These are phyloP conservation scores for Talaromyces marneffei DNA, from an alignment of 2,329 filamentous ascomycete species.

Conservation along the genomic window DNA sequence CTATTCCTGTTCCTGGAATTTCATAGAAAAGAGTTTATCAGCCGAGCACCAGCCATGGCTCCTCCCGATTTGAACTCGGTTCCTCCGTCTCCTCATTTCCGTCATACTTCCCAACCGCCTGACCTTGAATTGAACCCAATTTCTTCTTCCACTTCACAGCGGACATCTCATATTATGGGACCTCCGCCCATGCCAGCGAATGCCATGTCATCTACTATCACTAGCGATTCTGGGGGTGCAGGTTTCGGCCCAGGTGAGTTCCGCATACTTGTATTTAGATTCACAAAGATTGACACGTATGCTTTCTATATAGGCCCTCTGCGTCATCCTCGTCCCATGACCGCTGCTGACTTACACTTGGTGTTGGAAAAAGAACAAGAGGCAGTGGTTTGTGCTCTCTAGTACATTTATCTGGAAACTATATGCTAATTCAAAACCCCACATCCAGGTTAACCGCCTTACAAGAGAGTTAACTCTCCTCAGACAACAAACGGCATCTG, in stretches of 20 bases:
- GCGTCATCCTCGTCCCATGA: conserved; percentile 80
- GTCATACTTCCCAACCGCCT: conserved; percentile 28
- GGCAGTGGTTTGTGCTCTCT: conserved; percentile 62
- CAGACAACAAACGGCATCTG: conserved; percentile 61
- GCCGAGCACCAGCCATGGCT: conserved; percentile 34
- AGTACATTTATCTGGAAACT: no score
- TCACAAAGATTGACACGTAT: not conserved
- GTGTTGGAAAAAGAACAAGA: conserved; percentile 95
- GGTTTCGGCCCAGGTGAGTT: conserved; percentile 37
- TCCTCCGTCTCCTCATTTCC: conserved; percentile 30
- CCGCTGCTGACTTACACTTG: conserved; percentile 79
- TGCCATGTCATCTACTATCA: conserved; percentile 21
- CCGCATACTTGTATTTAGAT: not conserved
- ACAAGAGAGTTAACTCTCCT: conserved; percentile 82
- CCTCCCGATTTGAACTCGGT: conserved; percentile 44
- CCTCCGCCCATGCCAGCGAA: conserved; percentile 33
- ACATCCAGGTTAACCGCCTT: conserved; percentile 73
- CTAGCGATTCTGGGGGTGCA: conserved; percentile 32
- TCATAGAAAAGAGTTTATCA: not conserved
- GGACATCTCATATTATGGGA: conserved; percentile 45
- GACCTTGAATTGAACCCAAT: conserved; percentile 25
- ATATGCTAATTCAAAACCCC: not conserved
- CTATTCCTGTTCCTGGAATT: not conserved
- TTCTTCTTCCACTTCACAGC: conserved; percentile 40
- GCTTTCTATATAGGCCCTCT: conserved; percentile 53